Evolutionary conservation across 2,329 filamentous ascomycete genomes (phyloP).

Genomic region (Lachnellula occidentalis): DNA sequence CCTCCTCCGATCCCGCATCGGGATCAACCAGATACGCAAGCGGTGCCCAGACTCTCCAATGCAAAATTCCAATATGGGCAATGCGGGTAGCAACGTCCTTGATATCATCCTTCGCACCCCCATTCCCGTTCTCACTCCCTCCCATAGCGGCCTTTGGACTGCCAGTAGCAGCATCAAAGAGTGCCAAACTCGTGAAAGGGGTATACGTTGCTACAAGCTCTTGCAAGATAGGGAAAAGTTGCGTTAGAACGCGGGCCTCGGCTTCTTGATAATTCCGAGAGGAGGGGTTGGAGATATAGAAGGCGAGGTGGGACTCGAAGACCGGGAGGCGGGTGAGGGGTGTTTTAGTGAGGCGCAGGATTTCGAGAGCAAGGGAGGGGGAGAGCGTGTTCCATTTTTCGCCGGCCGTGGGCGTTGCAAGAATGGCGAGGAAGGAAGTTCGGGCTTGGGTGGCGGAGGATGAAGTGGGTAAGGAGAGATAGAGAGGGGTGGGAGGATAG

Average conservation of each 20-base stretch:
- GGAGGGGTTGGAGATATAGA: slow-evolving; percentile 26
- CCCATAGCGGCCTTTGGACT: slow-evolving; percentile 16
- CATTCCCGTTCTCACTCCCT: not conserved
- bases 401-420: slow-evolving; percentile 22
- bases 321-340: slow-evolving; percentile 25
- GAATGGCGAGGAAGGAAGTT: slow-evolving; percentile 27
- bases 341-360: slow-evolving; percentile 29
- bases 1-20: slow-evolving; percentile 19
- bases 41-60: slow-evolving; percentile 84
- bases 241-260: slow-evolving; percentile 23
- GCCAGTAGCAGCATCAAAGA: slow-evolving; percentile 30
- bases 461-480: slow-evolving; percentile 19
- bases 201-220: slow-evolving; percentile 27
- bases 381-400: slow-evolving; percentile 27
- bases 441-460: slow-evolving; percentile 26
- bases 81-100: slow-evolving; percentile 70
- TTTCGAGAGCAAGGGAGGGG: slow-evolving; percentile 28
- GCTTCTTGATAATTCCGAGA: slow-evolving; percentile 28
- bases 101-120: slow-evolving; percentile 32
- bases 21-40: slow-evolving; percentile 56
- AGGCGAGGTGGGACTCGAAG: slow-evolving; percentile 29
- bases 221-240: slow-evolving; percentile 27
- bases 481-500: slow-evolving; percentile 24
- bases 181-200: slow-evolving; percentile 27
- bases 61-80: slow-evolving; percentile 76